Conservation (phyloP, 2,329 filamentous ascomycete species). For the Alternaria burnsii region DNA sequence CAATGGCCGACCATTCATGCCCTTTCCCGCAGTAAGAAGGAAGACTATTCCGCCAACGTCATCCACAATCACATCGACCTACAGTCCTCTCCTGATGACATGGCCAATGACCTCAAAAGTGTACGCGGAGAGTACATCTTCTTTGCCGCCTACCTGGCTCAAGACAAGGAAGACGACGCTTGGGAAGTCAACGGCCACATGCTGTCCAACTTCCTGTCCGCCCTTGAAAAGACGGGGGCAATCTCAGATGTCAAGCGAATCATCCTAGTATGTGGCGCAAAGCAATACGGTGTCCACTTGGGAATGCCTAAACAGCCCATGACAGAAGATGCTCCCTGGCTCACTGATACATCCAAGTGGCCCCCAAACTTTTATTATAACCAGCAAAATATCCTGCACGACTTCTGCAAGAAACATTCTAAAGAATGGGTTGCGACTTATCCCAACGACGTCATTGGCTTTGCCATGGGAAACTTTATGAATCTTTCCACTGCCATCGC, state of each 20-base stretch:
- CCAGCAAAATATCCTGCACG: constrained; percentile 56
- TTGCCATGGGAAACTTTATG: constrained; percentile 52
- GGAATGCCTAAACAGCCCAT: constrained; percentile 59
- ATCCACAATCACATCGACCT: constrained; percentile 53
- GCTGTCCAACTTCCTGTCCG: no score
- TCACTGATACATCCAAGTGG: constrained; percentile 45
- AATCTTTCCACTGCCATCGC: constrained; percentile 36
- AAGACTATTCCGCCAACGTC: constrained; percentile 47
- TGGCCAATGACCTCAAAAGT: constrained; percentile 52
- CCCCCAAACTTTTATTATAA: constrained; percentile 62
- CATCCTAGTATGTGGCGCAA: constrained; percentile 59
- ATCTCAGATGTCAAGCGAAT: constrained; percentile 57
- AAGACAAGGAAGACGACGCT: no score
- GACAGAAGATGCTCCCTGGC: constrained; percentile 57
- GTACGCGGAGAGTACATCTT: no score
- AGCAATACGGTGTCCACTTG: constrained; percentile 65
- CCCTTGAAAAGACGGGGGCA: constrained; percentile 51
- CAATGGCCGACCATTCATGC: constrained; percentile 52
- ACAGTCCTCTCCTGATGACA: constrained; percentile 42
- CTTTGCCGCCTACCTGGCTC: no score
- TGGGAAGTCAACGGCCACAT: no score
- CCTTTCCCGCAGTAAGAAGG: constrained; percentile 53
- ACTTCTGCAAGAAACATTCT: constrained; percentile 37
- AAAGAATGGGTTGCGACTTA: constrained; percentile 57
- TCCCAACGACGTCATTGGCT: constrained; percentile 58